phyloP scores from a whole-genome alignment of 2,329 filamentous ascomycete genomes.

The Ceratocystis huliohia region DNA sequence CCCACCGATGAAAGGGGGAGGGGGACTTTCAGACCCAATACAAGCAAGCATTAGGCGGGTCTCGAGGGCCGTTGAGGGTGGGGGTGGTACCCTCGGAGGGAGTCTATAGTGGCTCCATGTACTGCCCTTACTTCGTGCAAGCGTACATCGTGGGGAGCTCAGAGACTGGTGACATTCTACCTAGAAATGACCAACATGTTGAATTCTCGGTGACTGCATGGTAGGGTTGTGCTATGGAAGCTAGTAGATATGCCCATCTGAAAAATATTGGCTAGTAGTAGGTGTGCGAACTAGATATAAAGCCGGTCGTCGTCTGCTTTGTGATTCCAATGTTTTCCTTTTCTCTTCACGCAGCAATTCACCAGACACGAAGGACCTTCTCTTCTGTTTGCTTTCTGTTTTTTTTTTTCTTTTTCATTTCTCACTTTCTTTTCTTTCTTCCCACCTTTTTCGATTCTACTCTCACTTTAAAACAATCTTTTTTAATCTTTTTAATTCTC shows the following conservation, averaged over 20 bases:
- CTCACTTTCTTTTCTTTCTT: constrained; percentile 3
- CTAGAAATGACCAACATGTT: no score
- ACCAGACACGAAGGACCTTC: constrained; percentile 16
- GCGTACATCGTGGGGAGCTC: neutral
- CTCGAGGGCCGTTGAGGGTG: neutral
- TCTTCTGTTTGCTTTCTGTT: constrained; percentile 14
- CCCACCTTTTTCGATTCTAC: constrained; percentile 2
- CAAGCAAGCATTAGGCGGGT: neutral
- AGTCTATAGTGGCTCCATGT: neutral
- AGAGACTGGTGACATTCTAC: no score
- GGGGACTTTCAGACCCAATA: neutral
- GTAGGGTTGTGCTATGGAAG: neutral
- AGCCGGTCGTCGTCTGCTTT: neutral
- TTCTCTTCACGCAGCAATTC: constrained; percentile 18
- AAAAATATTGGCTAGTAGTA: neutral
- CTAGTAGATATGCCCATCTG: neutral
- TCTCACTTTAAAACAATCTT: neutral
- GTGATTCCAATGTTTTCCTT: neutral
- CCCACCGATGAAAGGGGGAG: neutral
- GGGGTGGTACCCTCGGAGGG: neutral
- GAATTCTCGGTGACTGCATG: neutral
- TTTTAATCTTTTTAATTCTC: neutral
- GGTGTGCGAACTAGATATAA: neutral
- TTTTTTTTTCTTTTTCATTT: constrained; percentile 11
- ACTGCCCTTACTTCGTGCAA: neutral